Evolutionary conservation across 495 filamentous ascomycete genomes (phyloP).

Genomic region (Cercophora samala): DNA sequence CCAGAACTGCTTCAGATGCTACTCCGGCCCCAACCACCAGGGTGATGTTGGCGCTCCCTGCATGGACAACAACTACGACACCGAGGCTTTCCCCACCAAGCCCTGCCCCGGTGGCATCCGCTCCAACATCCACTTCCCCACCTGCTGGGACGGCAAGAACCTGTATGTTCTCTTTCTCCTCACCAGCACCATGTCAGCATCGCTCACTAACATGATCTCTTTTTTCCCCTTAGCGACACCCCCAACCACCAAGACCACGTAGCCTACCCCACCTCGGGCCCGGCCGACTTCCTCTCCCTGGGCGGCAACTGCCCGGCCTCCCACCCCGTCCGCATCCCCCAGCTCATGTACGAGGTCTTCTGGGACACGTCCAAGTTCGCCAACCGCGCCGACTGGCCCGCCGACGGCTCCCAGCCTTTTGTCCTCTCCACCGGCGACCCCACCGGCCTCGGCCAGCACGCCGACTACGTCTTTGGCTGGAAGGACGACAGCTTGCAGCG

Average conservation of each 20-base stretch:
- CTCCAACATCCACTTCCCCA: slow-evolving; percentile 52
- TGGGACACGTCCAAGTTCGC: slow-evolving; percentile 51
- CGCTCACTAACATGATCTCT: too few species aligned
- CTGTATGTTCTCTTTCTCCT: slow-evolving; percentile 19
- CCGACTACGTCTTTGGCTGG: slow-evolving; percentile 53
- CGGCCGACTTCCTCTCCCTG: slow-evolving; percentile 45
- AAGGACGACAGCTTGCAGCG: slow-evolving; percentile 45
- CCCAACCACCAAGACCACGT: slow-evolving; percentile 54
- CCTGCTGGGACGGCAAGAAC: slow-evolving; percentile 56
- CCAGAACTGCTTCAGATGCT: slow-evolving; percentile 50
- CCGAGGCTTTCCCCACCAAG: slow-evolving; percentile 40
- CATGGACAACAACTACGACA: slow-evolving; percentile 39
- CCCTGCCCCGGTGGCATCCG: slow-evolving; percentile 48
- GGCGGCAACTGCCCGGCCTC: slow-evolving; percentile 47
- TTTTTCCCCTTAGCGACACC: slow-evolving; percentile 36
- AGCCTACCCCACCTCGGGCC: slow-evolving; percentile 43
- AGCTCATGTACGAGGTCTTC: slow-evolving; percentile 52
- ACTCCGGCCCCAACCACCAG: slow-evolving; percentile 49
- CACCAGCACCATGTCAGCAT: too few species aligned
- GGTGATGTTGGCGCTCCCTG: slow-evolving; percentile 46
- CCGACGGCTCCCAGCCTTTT: slow-evolving; percentile 49
- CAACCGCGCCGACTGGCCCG: slow-evolving; percentile 44
- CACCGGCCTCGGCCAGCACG: slow-evolving; percentile 47
- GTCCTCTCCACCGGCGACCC: slow-evolving; percentile 45
- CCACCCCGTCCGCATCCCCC: slow-evolving; percentile 48